Base-by-base conservation (phyloP, 768 basidiomycete genomes). In the Agaricus sinodeliciosus region DNA sequence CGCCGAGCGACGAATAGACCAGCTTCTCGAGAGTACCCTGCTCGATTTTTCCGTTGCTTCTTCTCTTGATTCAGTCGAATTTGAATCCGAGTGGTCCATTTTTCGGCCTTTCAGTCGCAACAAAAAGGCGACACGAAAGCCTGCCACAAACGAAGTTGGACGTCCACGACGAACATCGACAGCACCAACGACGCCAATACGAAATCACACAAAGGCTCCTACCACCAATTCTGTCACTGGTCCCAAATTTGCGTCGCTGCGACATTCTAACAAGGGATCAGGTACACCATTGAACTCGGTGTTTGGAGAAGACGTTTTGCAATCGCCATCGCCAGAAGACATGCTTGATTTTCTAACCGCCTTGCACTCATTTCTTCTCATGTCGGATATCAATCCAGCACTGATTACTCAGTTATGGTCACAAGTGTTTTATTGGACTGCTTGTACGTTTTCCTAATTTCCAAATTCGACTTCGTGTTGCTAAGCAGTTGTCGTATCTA, bases 361-460 rank as follows among this genome's bases (percentile, higher is more conserved):
- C 19, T 74, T 97, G 4, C 85, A 98, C 53, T 83, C 87, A 11
- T 69, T 98, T 28, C 74, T 99, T 13, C 79, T 83, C 18, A 71
- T 93, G 36, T 91, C 94, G 43, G 89, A 94, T 53, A 81, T 97
- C 58, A 97, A 97, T 63, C 92, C 96, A 12, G 84, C 80, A 7
- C 73, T 97, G 15, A 84, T 84, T 47, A 84, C 87, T 5, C 96
- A 99, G 65, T 76, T 94, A 46, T 95, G 94, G 84, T 94, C 93
- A 1, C 96, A 99, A 68, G 83, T 96, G n/a, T 86, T 96, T 74
- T 97, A 94, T 65, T 99, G 96, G 96, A 87, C 93, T 49, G 86
- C 93, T 19, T 91, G 93, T 90, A 75, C 75, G 84, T 65, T 12
- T 42, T 13, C 34, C 46, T 27, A n/a, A 25, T 3, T 22, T 51